These are phyloP conservation scores for Salvia miltiorrhiza DNA, from an alignment of 257 asterid genomes.

Conservation along the genomic window DNA sequence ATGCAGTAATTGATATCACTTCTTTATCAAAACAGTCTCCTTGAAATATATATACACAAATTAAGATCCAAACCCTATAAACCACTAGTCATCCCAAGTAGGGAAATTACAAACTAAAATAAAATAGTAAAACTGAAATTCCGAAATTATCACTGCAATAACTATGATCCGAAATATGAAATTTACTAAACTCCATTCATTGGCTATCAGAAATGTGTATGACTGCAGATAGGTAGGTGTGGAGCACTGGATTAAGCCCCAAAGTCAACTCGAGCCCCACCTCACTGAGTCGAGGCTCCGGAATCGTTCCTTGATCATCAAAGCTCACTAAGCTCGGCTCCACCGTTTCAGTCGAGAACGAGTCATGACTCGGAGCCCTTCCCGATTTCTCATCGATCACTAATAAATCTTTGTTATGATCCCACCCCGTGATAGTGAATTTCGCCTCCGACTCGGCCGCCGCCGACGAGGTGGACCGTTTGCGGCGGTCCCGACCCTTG, in stretches of 20 bases:
- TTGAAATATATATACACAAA: no score
- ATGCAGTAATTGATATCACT: neutral
- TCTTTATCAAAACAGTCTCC: neutral
- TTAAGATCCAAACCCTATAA: neutral
- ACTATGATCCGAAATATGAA: neutral
- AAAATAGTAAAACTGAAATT: neutral
- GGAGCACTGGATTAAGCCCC: slow-evolving; percentile 26
- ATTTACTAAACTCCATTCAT: neutral
- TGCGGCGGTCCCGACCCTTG: slow-evolving; percentile 32
- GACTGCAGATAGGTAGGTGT: neutral
- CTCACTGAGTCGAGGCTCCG: slow-evolving; percentile 26
- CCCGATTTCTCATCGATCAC: slow-evolving; percentile 5
- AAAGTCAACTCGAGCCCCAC: slow-evolving; percentile 49
- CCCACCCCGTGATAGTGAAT: slow-evolving; percentile 69
- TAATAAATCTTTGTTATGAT: slow-evolving; percentile 6
- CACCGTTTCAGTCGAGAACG: slow-evolving; percentile 29
- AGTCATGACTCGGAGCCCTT: slow-evolving; percentile 48
- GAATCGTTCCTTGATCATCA: slow-evolving; percentile 16
- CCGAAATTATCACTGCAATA: neutral
- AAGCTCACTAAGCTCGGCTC: neutral
- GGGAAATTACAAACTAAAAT: neutral
- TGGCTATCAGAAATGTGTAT: slow-evolving; percentile 22
- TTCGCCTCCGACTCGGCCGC: slow-evolving; percentile 20
- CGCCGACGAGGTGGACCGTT: slow-evolving; percentile 29
- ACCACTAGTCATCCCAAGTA: neutral